Evolutionary conservation across 352 stramenopile species (phyloP), one percentile per base, ranked within the genome.

Genomic region (Thalassiosira hispida): DNA sequence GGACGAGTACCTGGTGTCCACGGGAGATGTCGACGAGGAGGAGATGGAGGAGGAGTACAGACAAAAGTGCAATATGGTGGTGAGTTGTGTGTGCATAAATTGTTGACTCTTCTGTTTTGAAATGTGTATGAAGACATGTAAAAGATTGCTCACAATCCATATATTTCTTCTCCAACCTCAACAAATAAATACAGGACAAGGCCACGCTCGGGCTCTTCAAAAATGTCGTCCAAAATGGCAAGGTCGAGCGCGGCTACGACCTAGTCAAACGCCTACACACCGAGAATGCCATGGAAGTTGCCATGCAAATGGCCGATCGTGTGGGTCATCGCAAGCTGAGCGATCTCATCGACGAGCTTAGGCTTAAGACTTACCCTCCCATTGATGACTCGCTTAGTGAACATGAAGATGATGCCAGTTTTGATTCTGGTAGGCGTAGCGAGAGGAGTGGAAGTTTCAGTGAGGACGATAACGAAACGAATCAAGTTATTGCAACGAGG

Each of bases 231-330:
- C 62, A 87, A 25, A 77, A 73, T 29, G 81, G 83, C 22, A 93
- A 92, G 62, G 38, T 91, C 5, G 89, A 94, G 51, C 63, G 80
- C 55, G 85, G 77, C 42, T 79, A 89, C 2, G 86, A 91, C 55
- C 27, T 92, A n/a, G 71, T 88, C 8, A 52, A 89, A 68, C 73
- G 89, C 38, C 71, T 94, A 31, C 79, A 92, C 51, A 59, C 83
- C 16, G 85, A 92, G 52, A 87, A 89, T 44, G 84, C 61, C 55
- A 90, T 84, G 52, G 81, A 91, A n/a, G 79, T 93, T 60, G 89
- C 85, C 5, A 86, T 90, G 35, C 77, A 73, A 22, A 65, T 86
- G 18, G 77, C 84, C 29, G 87, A 86, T 73, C 83, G 77, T 6
- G 22, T 83, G n/a, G 49, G 72, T 35, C 77, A 91, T 35, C 27